These are phyloP conservation scores for Agaricus subrufescens DNA, from an alignment of 768 basidiomycete species.

Conservation along the genomic window DNA sequence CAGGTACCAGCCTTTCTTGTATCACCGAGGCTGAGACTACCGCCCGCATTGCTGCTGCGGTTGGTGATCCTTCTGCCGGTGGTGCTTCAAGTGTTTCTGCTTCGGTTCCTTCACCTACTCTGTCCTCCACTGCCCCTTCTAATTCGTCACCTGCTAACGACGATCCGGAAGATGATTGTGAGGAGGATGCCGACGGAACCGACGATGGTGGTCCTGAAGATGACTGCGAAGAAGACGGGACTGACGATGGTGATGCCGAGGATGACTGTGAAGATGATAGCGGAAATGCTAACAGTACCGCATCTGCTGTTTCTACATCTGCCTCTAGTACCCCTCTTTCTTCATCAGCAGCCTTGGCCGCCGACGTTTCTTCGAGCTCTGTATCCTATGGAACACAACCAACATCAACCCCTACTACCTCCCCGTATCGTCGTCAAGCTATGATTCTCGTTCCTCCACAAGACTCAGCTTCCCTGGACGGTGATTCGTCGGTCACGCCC, in stretches of 20 bases:
- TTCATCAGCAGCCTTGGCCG: not conserved
- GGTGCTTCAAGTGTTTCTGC: slow-evolving; percentile 6
- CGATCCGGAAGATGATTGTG: slow-evolving; percentile 9
- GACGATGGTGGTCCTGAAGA: slow-evolving; percentile 1
- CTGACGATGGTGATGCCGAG: slow-evolving; percentile 1
- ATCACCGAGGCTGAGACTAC: slow-evolving; percentile 32
- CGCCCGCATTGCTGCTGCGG: slow-evolving; percentile 35
- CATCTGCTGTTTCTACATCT: slow-evolving; percentile 3
- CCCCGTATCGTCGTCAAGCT: slow-evolving; percentile 14
- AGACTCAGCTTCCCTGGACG: not conserved
- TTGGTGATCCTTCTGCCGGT: slow-evolving; percentile 28
- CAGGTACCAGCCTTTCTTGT: slow-evolving; percentile 43
- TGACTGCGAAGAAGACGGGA: slow-evolving; percentile 9
- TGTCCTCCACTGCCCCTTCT: slow-evolving; percentile 7
- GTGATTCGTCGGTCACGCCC: not conserved
- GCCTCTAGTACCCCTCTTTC: slow-evolving; percentile 7
- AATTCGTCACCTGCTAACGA: not conserved
- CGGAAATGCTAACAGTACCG: not conserved
- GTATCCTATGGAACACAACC: slow-evolving; percentile 10
- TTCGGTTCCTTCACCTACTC: slow-evolving; percentile 4
- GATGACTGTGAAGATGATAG: too few relatives aligned
- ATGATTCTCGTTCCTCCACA: slow-evolving; percentile 12
- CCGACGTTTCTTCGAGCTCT: not conserved
- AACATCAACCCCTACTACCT: not conserved
- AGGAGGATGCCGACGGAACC: slow-evolving; percentile 12